Conservation (phyloP, 1,284 basidiomycete species). For the Cutaneotrichosporon cutaneum region DNA sequence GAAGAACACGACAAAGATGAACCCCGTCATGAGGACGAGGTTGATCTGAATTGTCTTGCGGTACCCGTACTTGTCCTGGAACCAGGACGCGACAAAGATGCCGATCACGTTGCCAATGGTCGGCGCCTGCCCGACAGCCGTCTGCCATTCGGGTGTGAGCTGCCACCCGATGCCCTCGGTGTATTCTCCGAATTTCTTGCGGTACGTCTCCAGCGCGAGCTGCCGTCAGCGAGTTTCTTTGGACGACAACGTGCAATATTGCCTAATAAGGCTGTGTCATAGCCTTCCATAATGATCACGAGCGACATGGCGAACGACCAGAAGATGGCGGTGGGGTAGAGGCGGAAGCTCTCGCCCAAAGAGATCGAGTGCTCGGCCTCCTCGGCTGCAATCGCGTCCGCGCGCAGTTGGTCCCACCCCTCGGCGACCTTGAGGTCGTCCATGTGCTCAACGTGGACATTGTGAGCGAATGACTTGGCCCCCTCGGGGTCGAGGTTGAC, state of each 20-base stretch:
- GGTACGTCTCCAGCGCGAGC: conserved; percentile 15
- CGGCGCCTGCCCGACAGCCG: conserved; percentile 27
- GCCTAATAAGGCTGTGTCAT: conserved; percentile 18
- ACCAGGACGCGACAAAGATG: conserved; percentile 28
- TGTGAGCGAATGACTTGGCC: background rate
- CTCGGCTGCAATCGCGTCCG: conserved; percentile 24
- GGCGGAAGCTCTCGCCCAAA: conserved; percentile 14
- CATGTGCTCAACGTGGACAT: conserved; percentile 3
- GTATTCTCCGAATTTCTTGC: conserved; percentile 22
- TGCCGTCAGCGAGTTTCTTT: background rate
- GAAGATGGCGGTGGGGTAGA: conserved; percentile 24
- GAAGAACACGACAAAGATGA: conserved; percentile 49
- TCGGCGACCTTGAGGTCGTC: background rate
- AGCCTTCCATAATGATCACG: conserved; percentile 20
- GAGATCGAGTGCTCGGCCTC: conserved; percentile 16
- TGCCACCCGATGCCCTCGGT: conserved; percentile 24
- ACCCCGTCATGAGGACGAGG: conserved; percentile 38
- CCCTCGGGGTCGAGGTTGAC: background rate
- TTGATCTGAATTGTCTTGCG: conserved; percentile 26
- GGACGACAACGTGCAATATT: conserved; percentile 14
- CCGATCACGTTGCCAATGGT: conserved; percentile 27
- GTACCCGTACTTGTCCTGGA: conserved; percentile 34
- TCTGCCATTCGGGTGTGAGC: conserved; percentile 33
- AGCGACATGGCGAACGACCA: conserved; percentile 26
- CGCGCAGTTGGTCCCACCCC: conserved; percentile 1